A percentile compares a stretch with the other conserved stretches of the same genome.
These are phyloP conservation scores for Phoenix roebelenii DNA, from an alignment of 176 grass and related monocot species.

Conservation along the genomic window DNA sequence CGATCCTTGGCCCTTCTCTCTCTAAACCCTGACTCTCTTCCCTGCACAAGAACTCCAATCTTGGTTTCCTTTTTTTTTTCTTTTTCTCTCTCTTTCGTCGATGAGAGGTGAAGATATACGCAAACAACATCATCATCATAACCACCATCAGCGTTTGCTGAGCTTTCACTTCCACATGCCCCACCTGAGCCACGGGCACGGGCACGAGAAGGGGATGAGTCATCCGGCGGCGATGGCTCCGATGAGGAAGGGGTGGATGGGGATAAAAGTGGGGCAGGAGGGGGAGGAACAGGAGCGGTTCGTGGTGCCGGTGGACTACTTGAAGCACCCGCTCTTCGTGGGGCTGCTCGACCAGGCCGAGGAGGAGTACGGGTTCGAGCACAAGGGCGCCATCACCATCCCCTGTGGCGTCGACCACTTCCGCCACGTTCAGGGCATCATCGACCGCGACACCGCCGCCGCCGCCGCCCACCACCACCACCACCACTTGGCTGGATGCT, in stretches of 20 bases:
- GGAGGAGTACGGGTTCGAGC: slow-evolving; percentile 71
- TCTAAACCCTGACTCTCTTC: slow-evolving; percentile 7
- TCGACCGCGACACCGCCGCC: slow-evolving; percentile 40
- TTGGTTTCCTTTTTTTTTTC: background rate
- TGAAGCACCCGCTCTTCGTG: slow-evolving; percentile 81
- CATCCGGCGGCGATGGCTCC: too few relatives aligned
- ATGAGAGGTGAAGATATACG: too few relatives aligned
- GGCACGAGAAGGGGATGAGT: too few relatives aligned
- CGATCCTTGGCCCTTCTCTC: slow-evolving; percentile 43
- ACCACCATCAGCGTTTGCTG: background rate
- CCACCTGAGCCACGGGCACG: background rate
- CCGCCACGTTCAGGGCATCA: slow-evolving; percentile 47
- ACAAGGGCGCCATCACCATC: slow-evolving; percentile 73
- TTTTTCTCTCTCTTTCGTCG: background rate
- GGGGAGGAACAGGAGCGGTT: slow-evolving; percentile 68
- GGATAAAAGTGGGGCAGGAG: slow-evolving; percentile 50
- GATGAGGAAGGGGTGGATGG: slow-evolving; percentile 64
- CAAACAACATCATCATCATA: background rate
- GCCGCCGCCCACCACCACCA: slow-evolving; percentile 21
- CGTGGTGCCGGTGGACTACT: slow-evolving; percentile 65
- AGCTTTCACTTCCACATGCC: slow-evolving; percentile 10
- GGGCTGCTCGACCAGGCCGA: slow-evolving; percentile 64
- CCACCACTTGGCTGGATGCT: slow-evolving; percentile 54
- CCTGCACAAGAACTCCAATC: background rate
- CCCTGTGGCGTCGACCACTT: slow-evolving; percentile 76